Conservation (phyloP, 2,329 filamentous ascomycete genomes). For the Trichoderma polysporum region DNA sequence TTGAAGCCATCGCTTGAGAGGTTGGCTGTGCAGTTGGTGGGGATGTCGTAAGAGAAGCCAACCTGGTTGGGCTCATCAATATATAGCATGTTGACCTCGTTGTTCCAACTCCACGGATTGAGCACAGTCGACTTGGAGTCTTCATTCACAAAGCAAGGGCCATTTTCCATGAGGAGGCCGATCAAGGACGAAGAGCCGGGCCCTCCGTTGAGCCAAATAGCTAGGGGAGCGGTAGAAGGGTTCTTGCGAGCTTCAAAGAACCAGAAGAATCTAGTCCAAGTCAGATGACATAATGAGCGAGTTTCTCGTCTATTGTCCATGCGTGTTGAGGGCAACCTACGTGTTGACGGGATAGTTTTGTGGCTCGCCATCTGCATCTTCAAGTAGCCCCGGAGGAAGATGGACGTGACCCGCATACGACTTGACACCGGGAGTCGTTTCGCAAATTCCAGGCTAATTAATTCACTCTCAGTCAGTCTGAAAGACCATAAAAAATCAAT, state of each 20-base stretch:
- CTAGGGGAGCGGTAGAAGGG: conserved; percentile 43
- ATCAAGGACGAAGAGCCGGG: conserved; percentile 62
- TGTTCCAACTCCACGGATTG: conserved; percentile 65
- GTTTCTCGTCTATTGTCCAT: background rate
- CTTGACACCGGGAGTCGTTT: conserved; percentile 58
- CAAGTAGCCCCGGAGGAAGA: conserved; percentile 44
- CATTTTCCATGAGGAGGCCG: conserved; percentile 62
- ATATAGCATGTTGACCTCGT: conserved; percentile 52
- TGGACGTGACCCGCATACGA: conserved; percentile 65
- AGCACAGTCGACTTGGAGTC: conserved; percentile 52
- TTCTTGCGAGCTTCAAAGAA: conserved; percentile 48
- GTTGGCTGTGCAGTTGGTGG: conserved; percentile 61
- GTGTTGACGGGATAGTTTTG: conserved; percentile 48
- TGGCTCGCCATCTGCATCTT: conserved; percentile 45
- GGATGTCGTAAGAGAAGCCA: conserved; percentile 64
- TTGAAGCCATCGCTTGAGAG: conserved; percentile 53
- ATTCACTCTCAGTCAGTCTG: background rate
- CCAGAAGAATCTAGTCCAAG: conserved; percentile 44
- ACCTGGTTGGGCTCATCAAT: conserved; percentile 66
- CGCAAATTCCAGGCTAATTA: conserved; percentile 55
- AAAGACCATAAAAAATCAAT: too few relatives aligned
- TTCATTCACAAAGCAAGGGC: conserved; percentile 50
- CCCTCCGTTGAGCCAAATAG: conserved; percentile 66
- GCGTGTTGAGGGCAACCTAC: conserved; percentile 30
- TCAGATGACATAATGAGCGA: background rate